A percentile compares a stretch with the other conserved stretches of the same genome.
Evolutionary conservation across 768 basidiomycete species (phyloP).

Genomic region (Leucogyrophana mollusca): DNA sequence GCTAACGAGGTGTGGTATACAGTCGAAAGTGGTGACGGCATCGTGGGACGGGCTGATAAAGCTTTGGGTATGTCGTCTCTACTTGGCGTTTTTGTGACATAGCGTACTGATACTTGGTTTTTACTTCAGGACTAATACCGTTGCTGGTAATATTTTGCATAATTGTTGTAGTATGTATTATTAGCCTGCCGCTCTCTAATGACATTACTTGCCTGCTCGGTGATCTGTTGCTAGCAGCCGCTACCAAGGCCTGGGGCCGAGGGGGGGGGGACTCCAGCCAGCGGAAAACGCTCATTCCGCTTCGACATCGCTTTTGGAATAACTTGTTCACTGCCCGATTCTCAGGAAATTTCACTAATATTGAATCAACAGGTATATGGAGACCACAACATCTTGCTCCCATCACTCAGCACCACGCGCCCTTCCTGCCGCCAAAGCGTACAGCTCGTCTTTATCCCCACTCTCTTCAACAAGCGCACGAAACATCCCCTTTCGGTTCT

Average conservation of each 20-base stretch:
- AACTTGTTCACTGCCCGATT: no score
- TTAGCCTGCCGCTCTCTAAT: neutral
- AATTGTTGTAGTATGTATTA: no score
- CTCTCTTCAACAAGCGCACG: constrained; percentile 54
- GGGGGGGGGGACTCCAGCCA: no score
- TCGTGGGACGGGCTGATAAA: constrained; percentile 99
- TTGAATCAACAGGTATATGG: no score
- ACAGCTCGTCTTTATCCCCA: constrained; percentile 46
- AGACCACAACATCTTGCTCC: no score
- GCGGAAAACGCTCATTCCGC: no score
- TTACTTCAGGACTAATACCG: constrained; percentile 27
- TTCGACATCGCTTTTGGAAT: no score
- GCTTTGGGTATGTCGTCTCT: constrained; percentile 73
- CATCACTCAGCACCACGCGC: no score
- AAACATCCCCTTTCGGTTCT: constrained; percentile 45
- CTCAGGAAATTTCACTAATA: no score
- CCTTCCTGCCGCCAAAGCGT: constrained; percentile 18
- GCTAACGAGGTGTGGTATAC: constrained; percentile 7
- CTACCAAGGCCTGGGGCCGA: no score
- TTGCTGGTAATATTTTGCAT: no score
- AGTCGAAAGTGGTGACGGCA: constrained; percentile 97
- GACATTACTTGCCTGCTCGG: neutral
- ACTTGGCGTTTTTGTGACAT: neutral
- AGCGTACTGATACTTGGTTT: constrained; percentile 3
- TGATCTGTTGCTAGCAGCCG: no score